Percentiles rank a stretch among this genome's conserved stretches.
Evolutionary conservation across 306 rosid species (phyloP).

Genomic region (Echinosophora koreensis): DNA sequence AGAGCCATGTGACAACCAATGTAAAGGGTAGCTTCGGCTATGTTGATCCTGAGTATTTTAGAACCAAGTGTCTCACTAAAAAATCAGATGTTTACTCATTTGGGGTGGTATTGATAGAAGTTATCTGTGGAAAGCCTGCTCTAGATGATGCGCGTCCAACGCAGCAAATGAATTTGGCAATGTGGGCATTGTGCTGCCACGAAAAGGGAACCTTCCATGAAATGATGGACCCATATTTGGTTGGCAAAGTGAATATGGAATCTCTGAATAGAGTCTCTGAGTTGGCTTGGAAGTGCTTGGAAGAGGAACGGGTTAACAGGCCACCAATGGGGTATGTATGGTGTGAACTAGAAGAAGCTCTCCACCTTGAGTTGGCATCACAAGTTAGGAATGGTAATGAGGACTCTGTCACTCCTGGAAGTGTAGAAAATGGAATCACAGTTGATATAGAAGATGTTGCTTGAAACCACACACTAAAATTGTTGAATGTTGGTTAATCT

Average conservation of each 20-base stretch:
- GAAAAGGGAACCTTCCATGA: conserved; percentile 11
- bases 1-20: conserved; percentile 47
- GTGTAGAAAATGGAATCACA: not conserved
- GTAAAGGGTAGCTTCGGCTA: conserved; percentile 65
- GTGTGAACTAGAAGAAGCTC: conserved; percentile 41
- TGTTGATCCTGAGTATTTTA: conserved; percentile 59
- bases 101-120: conserved; percentile 59
- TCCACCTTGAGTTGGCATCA: conserved; percentile 36
- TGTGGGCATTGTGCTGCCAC: conserved; percentile 50
- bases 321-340: conserved; percentile 43
- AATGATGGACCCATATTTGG: conserved; percentile 27
- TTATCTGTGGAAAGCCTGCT: conserved; percentile 56
- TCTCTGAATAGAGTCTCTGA: conserved; percentile 41
- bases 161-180: conserved; percentile 45
- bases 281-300: conserved; percentile 47
- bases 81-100: conserved; percentile 64
- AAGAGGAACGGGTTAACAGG: conserved; percentile 36
- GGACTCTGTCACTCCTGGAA: not conserved
- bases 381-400: not conserved
- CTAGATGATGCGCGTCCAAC: conserved; percentile 41
- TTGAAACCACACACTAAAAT: not conserved
- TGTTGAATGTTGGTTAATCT: not conserved
- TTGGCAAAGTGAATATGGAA: conserved; percentile 10
- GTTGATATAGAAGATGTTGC: not conserved
- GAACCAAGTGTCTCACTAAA: conserved; percentile 34